Evolutionary conservation across 2,329 filamentous ascomycete species (phyloP).

Genomic region (Cordyceps sp.): DNA sequence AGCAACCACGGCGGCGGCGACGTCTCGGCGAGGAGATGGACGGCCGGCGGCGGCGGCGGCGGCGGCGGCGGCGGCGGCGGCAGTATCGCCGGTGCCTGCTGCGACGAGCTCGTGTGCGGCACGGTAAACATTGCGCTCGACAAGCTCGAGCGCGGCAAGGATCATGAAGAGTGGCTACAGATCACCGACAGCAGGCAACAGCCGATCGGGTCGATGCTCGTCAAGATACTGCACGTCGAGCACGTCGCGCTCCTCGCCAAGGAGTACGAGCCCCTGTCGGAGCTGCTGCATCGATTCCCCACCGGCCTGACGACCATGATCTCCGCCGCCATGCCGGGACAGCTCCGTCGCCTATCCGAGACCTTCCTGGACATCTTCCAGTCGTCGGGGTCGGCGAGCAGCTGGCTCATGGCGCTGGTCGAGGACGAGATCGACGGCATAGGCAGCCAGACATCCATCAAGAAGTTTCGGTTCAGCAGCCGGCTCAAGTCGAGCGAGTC

Average conservation of each 20-base stretch:
- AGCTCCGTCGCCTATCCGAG: conserved; percentile 68
- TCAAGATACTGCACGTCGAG: conserved; percentile 74
- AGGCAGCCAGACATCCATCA: conserved; percentile 62
- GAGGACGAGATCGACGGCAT: conserved; percentile 96
- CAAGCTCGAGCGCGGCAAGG: conserved; percentile 59
- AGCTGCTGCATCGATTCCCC: conserved; percentile 71
- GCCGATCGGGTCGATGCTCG: conserved; percentile 64
- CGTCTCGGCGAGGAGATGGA: conserved; percentile 20
- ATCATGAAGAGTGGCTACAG: conserved; percentile 78
- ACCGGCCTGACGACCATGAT: conserved; percentile 76
- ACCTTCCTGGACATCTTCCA: conserved; percentile 89
- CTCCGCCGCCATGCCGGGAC: conserved; percentile 58
- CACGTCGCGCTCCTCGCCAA: conserved; percentile 73
- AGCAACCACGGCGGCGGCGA: not conserved
- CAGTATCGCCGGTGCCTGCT: too few species aligned
- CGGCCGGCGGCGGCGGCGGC: conserved; percentile 5
- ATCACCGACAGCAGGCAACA: conserved; percentile 63
- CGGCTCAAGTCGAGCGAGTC: conserved; percentile 58
- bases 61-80: conserved; percentile 2
- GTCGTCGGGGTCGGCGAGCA: conserved; percentile 64
- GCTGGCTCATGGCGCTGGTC: conserved; percentile 86
- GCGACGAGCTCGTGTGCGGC: conserved; percentile 45
- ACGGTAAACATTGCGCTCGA: conserved; percentile 71
- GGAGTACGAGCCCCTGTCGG: conserved; percentile 70
- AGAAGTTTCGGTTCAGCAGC: conserved; percentile 55